Percentiles rank a stretch among this genome's conserved stretches.
These are phyloP conservation scores for Phytopythium boreale DNA, from an alignment of 352 stramenopile genomes.

Conservation along the genomic window DNA sequence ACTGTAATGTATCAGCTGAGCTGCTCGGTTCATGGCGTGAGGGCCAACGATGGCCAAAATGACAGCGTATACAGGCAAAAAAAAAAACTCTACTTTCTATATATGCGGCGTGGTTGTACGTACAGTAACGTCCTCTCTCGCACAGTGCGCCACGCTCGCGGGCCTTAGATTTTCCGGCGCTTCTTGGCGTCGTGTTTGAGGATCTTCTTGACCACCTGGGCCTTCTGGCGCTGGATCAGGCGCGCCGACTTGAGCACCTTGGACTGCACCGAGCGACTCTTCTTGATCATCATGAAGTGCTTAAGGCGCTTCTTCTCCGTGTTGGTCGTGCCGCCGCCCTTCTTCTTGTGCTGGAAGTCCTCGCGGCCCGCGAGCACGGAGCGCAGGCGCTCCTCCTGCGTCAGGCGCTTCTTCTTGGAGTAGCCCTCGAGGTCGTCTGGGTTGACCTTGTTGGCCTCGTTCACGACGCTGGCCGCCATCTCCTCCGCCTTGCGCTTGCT, in stretches of 20 bases:
- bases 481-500: constrained; percentile 84
- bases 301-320: constrained; percentile 97
- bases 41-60: too few relatives aligned
- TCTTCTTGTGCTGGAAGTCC: constrained; percentile 91
- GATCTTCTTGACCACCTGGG: constrained; percentile 81
- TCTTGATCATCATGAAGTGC: constrained; percentile 98
- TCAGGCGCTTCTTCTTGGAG: constrained; percentile 88
- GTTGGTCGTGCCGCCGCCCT: constrained; percentile 95
- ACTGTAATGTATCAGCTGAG: too few relatives aligned
- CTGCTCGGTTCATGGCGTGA: too few relatives aligned
- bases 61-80: neutral
- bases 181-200: constrained; percentile 87
- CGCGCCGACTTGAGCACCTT: constrained; percentile 87
- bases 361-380: constrained; percentile 88
- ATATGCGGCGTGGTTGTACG: neutral
- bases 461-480: constrained; percentile 37
- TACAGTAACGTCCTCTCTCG: too few relatives aligned
- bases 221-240: constrained; percentile 79
- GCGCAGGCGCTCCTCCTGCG: constrained; percentile 79
- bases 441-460: constrained; percentile 68
- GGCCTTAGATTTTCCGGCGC: constrained; percentile 53
- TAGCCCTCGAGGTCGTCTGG: constrained; percentile 81
- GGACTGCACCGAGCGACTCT: constrained; percentile 87
- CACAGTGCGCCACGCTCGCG: too few relatives aligned
- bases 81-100: neutral